These are phyloP conservation scores for Colletotrichum acutatum DNA, from an alignment of 2,329 filamentous ascomycete genomes.

Conservation along the genomic window DNA sequence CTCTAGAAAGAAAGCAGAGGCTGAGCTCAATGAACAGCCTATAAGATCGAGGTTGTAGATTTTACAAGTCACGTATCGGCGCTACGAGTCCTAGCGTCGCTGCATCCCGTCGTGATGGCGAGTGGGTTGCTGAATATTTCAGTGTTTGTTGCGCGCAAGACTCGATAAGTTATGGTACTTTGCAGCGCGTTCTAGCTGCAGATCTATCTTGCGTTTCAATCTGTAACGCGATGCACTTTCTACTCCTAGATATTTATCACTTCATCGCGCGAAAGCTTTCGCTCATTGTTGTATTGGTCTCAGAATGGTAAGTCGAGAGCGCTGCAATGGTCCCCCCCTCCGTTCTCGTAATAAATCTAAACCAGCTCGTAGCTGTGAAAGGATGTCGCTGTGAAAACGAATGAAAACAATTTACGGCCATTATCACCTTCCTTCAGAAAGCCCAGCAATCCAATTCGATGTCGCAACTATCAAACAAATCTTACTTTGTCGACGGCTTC, in stretches of 20 bases:
- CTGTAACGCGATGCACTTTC: not conserved
- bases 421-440: not conserved
- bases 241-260: not conserved
- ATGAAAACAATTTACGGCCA: not conserved
- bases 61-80: not conserved
- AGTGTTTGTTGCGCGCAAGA: no score
- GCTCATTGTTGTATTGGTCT: not conserved
- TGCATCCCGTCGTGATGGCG: not conserved
- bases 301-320: not conserved
- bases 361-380: not conserved
- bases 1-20: slow-evolving; percentile 42
- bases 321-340: not conserved
- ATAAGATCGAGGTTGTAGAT: not conserved
- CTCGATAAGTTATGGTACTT: not conserved
- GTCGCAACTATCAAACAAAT: not conserved
- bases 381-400: not conserved
- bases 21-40: slow-evolving; percentile 25
- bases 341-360: not conserved
- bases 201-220: not conserved
- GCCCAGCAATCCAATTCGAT: not conserved
- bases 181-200: not conserved
- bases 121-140: no score
- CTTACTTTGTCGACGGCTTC: not conserved
- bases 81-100: not conserved
- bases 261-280: not conserved